Conservation (phyloP, 352 stramenopile genomes). For the Phytophthora megakarya region DNA sequence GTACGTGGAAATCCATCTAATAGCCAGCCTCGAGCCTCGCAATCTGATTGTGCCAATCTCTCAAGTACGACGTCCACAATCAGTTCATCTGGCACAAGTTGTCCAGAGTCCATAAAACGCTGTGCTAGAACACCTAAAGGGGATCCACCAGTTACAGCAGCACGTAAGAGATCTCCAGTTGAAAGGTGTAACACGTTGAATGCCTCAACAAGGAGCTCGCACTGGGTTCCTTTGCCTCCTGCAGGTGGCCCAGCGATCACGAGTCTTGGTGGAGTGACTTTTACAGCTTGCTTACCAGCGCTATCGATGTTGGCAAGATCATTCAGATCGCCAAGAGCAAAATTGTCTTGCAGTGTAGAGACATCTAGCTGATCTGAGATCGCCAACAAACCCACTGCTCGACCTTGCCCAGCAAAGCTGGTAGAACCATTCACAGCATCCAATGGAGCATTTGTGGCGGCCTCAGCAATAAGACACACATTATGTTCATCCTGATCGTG, state of each 20-base stretch:
- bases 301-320: slow-evolving; percentile 61
- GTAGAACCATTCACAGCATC: slow-evolving; percentile 17
- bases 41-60: slow-evolving; percentile 83
- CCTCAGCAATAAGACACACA: slow-evolving; percentile 78
- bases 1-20: slow-evolving; percentile 95
- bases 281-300: slow-evolving; percentile 8
- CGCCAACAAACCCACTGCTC: slow-evolving; percentile 79
- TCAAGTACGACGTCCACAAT: slow-evolving; percentile 89
- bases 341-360: slow-evolving; percentile 78
- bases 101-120: slow-evolving; percentile 89
- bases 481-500: slow-evolving; percentile 87
- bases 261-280: slow-evolving; percentile 57
- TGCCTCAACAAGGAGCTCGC: slow-evolving; percentile 85
- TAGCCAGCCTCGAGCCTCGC: slow-evolving; percentile 85
- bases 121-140: slow-evolving; percentile 77
- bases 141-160: slow-evolving; percentile 72
- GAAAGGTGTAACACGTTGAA: slow-evolving; percentile 93
- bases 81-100: slow-evolving; percentile 92
- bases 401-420: slow-evolving; percentile 27
- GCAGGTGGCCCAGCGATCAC: slow-evolving; percentile 92
- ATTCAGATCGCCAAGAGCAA: slow-evolving; percentile 83
- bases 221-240: slow-evolving; percentile 95
- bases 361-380: slow-evolving; percentile 88
- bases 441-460: background rate
- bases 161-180: slow-evolving; percentile 92